A percentile compares a stretch with the other conserved stretches of the same genome.
These are phyloP conservation scores for Psilocybe sp. DNA, from an alignment of 768 basidiomycete species.

Conservation along the genomic window DNA sequence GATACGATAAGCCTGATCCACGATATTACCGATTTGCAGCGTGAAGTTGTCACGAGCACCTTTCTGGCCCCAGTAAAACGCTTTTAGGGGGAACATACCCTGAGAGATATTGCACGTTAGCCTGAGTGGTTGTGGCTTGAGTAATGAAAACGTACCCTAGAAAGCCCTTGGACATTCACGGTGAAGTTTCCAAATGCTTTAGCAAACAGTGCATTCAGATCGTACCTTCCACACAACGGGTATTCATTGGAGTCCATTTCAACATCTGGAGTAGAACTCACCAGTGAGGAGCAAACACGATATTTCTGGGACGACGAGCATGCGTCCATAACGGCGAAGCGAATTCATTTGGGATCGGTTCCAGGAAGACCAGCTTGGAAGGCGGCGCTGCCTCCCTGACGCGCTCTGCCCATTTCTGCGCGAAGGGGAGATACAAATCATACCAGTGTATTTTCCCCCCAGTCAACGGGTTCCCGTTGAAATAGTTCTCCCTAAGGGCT, in stretches of 20 bases:
- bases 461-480: slow-evolving; percentile 63
- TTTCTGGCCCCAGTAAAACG: slow-evolving; percentile 85
- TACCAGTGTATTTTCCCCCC: slow-evolving; percentile 82
- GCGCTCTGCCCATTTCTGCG: slow-evolving; percentile 62
- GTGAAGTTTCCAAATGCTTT: slow-evolving; percentile 85
- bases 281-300: slow-evolving; percentile 40
- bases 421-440: slow-evolving; percentile 81
- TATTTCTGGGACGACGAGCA: slow-evolving; percentile 31
- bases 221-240: slow-evolving; percentile 67
- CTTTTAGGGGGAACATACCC: slow-evolving; percentile 82
- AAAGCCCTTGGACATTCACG: slow-evolving; percentile 91
- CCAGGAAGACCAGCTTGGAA: slow-evolving; percentile 70
- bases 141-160: slow-evolving; percentile 52
- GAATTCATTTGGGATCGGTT: slow-evolving; percentile 95
- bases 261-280: slow-evolving; percentile 5
- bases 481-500: slow-evolving; percentile 83
- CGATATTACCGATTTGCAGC: slow-evolving; percentile 78
- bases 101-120: slow-evolving; percentile 24
- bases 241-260: background rate
- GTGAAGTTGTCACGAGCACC: slow-evolving; percentile 81
- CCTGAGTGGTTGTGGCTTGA: no score
- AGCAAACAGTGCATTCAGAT: slow-evolving; percentile 81
- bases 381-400: slow-evolving; percentile 46
- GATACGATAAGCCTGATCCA: slow-evolving; percentile 61
- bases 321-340: slow-evolving; percentile 77